Percentiles rank a stretch among this genome's conserved stretches.
phyloP scores from a whole-genome alignment of 2,329 filamentous ascomycete genomes.

The Neonectria neomacrospora region DNA sequence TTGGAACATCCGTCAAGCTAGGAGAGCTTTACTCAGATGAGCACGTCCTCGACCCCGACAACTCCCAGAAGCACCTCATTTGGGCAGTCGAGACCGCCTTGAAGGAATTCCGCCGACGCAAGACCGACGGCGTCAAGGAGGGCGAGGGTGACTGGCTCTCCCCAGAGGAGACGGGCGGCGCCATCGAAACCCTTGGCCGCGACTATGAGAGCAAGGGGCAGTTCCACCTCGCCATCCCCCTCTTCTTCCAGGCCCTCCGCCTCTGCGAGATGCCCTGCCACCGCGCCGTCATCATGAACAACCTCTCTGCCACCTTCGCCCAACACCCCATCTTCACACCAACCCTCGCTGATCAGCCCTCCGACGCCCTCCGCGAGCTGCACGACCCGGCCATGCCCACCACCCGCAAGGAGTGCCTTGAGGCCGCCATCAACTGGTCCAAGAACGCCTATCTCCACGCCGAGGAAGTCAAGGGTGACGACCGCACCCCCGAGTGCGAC shows the following conservation, averaged over 20 bases:
- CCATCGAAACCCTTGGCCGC: slow-evolving; percentile 79
- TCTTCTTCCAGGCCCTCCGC: slow-evolving; percentile 86
- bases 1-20: slow-evolving; percentile 84
- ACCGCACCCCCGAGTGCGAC: slow-evolving; percentile 83
- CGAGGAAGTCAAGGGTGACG: slow-evolving; percentile 70
- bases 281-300: slow-evolving; percentile 87
- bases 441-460: slow-evolving; percentile 78
- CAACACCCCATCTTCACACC: slow-evolving; percentile 66
- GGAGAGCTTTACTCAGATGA: slow-evolving; percentile 84
- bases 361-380: slow-evolving; percentile 44
- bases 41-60: slow-evolving; percentile 77
- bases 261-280: slow-evolving; percentile 77
- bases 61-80: slow-evolving; percentile 77
- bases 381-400: slow-evolving; percentile 48
- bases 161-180: slow-evolving; percentile 76
- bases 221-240: slow-evolving; percentile 83
- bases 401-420: slow-evolving; percentile 70
- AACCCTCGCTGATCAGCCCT: slow-evolving; percentile 37
- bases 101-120: slow-evolving; percentile 76
- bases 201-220: slow-evolving; percentile 79
- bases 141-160: slow-evolving; percentile 78
- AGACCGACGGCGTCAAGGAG: slow-evolving; percentile 73
- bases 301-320: slow-evolving; percentile 78
- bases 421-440: slow-evolving; percentile 82
- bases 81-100: slow-evolving; percentile 86